Base-by-base conservation (phyloP, 495 filamentous ascomycete genomes). In the Neurospora tetrasperma region DNA sequence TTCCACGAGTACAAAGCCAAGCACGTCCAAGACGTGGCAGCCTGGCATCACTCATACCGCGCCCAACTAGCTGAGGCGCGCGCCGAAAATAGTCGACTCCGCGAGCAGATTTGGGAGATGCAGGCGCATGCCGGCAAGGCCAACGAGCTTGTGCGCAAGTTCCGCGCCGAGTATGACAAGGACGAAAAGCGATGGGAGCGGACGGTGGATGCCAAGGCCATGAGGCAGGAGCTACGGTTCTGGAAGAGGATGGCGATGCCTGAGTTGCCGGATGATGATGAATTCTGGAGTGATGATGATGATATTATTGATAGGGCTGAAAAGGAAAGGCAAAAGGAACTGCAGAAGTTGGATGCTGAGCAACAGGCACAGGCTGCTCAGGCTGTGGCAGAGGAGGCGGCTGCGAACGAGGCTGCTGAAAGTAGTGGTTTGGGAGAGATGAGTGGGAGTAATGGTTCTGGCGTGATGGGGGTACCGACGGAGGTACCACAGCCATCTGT, bases 231-330 rank as follows among this genome's bases (percentile, higher is more conserved):
- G 76, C 75, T 84, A 69, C 78, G 87, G 0, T 86, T 84, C 76
- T 89, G 85, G 86, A 89, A 88, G 78, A 78, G 87, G 16, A 80
- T 87, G 82, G 87, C 87, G 1, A 83, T 88, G 82, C 85, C 84
- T 4, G 79, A 85, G 14, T 73, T 86, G 48, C 75, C 80, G 23
- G 85, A 86, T 23, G 85, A 88, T 66, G 85, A 85, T 11, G 81
- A 82, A 11, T 86, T 82, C 74, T 88, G 84, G 84, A 85, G 83
- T 70, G 86, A 86, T 72, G 86, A 88, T 70, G 86, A 88, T 69
- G 86, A 88, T 71, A 74, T 88, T 20, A 81, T 88, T 18, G 86
- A 88, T 72, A 78, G 78, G 7, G 83, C 81, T 10, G 85, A 88
- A 81, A 88, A 88, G 81, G 77, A 79, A 75, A 76, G 85, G 41